These are phyloP conservation scores for Lentinula lateritia DNA, from an alignment of 768 basidiomycete genomes.

Conservation along the genomic window DNA sequence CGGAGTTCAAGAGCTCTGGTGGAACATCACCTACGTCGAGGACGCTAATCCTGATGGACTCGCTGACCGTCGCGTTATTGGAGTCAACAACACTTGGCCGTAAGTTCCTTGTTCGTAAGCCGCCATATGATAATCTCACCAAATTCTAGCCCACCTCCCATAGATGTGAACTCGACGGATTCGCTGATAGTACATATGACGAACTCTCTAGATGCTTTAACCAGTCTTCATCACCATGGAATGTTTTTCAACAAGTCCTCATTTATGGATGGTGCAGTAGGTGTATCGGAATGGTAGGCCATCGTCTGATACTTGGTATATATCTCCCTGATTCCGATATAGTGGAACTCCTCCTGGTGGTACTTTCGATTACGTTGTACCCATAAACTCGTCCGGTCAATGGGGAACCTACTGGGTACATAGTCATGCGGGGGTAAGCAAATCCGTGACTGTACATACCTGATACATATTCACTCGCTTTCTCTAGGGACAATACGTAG, in stretches of 20 bases:
- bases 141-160: conserved; percentile 65
- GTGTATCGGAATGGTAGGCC: conserved; percentile 76
- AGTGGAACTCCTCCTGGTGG: conserved; percentile 77
- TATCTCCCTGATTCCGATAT: not conserved
- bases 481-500: conserved; percentile 79
- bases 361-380: conserved; percentile 70
- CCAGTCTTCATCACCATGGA: conserved; percentile 88
- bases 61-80: conserved; percentile 68
- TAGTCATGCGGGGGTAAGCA: conserved; percentile 50
- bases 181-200: conserved; percentile 70
- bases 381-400: conserved; percentile 61
- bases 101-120: conserved; percentile 32
- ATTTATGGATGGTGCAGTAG: conserved; percentile 87
- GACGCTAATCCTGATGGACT: conserved; percentile 83
- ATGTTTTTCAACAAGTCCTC: conserved; percentile 87
- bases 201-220: conserved; percentile 62
- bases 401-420: conserved; percentile 84
- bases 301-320: not conserved
- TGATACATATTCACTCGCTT: not conserved
- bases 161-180: conserved; percentile 69
- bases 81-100: conserved; percentile 94
- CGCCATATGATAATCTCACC: not conserved
- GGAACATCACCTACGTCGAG: conserved; percentile 85
- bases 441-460: not conserved
- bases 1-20: conserved; percentile 75